Evolutionary conservation across 2,329 filamentous ascomycete species (phyloP).

Genomic region (Xenoacremonium recifei): DNA sequence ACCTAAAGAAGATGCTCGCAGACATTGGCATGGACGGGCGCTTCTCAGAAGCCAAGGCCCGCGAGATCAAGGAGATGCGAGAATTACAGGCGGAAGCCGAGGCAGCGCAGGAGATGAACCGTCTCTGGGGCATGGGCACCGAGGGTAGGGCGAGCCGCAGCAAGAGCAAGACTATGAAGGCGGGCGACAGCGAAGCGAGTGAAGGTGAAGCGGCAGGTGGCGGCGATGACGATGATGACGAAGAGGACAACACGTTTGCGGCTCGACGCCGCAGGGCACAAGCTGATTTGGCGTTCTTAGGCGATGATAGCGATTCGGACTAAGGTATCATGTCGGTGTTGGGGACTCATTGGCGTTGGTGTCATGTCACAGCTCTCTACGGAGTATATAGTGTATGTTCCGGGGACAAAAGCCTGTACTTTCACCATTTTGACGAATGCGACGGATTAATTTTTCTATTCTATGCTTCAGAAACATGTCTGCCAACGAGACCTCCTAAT

Average conservation of each 20-base stretch:
- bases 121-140: conserved; percentile 65
- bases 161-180: conserved; percentile 29
- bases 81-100: conserved; percentile 84
- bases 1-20: conserved; percentile 74
- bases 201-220: conserved; percentile 21
- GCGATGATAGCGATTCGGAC: conserved; percentile 67
- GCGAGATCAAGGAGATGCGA: conserved; percentile 80
- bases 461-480: too few species aligned
- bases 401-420: too few species aligned
- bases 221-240: conserved; percentile 24
- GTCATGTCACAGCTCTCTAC: too few species aligned
- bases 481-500: conserved; percentile 39
- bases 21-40: conserved; percentile 87
- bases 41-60: conserved; percentile 81
- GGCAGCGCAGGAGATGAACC: conserved; percentile 77
- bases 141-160: conserved; percentile 42
- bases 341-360: conserved; percentile 3
- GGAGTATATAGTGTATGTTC: too few species aligned
- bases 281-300: conserved; percentile 63
- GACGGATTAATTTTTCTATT: too few species aligned
- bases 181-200: conserved; percentile 30
- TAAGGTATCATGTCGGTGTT: conserved; percentile 19
- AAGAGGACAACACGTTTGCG: conserved; percentile 36
- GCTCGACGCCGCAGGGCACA: conserved; percentile 47
- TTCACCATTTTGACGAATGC: too few species aligned